phyloP scores from a whole-genome alignment of 2,329 filamentous ascomycete species.

The Thelonectria rubi region DNA sequence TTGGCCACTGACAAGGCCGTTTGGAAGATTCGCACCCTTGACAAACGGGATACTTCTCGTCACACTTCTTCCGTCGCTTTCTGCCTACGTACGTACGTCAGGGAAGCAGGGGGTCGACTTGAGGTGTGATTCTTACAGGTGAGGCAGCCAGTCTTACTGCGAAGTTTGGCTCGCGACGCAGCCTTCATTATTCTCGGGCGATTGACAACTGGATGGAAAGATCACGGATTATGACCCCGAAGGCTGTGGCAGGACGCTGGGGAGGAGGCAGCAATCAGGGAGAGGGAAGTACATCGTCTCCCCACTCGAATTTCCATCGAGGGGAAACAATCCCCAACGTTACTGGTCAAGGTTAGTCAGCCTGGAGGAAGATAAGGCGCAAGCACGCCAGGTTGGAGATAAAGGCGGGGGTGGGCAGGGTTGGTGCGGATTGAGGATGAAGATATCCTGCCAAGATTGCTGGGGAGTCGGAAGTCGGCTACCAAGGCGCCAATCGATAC shows the following conservation, averaged over 20 bases:
- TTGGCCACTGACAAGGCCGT: constrained; percentile 28
- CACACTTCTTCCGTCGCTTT: constrained; percentile 34
- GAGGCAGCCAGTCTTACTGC: constrained; percentile 34
- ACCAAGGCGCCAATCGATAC: too few relatives aligned
- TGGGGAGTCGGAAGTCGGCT: not conserved
- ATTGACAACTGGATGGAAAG: not conserved
- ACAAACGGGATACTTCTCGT: constrained; percentile 28
- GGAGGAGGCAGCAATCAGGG: too few relatives aligned
- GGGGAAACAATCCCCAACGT: too few relatives aligned
- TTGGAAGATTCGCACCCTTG: constrained; percentile 11
- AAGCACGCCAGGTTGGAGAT: too few relatives aligned
- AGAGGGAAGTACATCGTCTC: too few relatives aligned
- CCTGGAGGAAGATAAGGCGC: too few relatives aligned
- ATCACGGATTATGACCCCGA: not conserved
- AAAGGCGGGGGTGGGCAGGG: not conserved
- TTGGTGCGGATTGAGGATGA: not conserved
- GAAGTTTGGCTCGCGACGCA: constrained; percentile 12
- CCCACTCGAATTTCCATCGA: too few relatives aligned
- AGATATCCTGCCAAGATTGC: not conserved
- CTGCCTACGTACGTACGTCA: constrained; percentile 21
- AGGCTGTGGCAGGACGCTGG: too few relatives aligned
- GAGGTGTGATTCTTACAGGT: constrained; percentile 19
- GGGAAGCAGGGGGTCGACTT: not conserved
- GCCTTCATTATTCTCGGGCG: not conserved
- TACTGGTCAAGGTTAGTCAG: too few relatives aligned